Base-by-base conservation (phyloP, 805 yeast species). In the Pichia sporocuriosa region DNA sequence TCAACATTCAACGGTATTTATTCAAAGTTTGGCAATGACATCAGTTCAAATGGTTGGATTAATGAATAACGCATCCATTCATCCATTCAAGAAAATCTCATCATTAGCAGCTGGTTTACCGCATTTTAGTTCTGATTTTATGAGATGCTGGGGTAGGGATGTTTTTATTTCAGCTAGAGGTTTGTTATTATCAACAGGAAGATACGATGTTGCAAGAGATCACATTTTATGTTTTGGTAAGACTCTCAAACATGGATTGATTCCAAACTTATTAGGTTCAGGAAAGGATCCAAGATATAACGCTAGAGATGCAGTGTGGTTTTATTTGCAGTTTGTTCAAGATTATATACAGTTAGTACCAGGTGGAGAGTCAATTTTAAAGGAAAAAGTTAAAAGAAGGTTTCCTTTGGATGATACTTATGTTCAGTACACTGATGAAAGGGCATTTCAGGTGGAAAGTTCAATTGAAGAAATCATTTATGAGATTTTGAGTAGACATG, bases 121-220 rank as follows among this genome's bases (percentile, higher is more conserved):
- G 2, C 97, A 88, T 62, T 90, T 90, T 65, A 81, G 93, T 57
- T 75, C 73, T 44, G 87, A 83, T 49, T 89, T 84, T 61, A 88
- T 90, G 96, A 73, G 98, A 61, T 87, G 96, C 59, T 90, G 98
- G 98, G 98, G 98, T 19, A 75, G 98, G 57, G 98, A 90, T 62
- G 95, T 88, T 1, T 93, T 93, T 58, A 82, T 90, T 35, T 75
- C 96, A 0, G 70, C 84, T 32, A 69, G 96, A 46, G 98, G 98
- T 0, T 68, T 90, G 37, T 63, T 88, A 42, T 65, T 88, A 20
- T 80, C 84, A 1, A 75, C 96, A 0, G 89, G 83, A 10, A 70
- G 97, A 42, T 78, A 59, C 55, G 85, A 82, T 1, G 87, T 80
- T 34, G 97, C 97, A 1, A 81, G 73, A 54, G 58, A 64, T 30